Percentiles rank a stretch among this genome's conserved stretches.
Conservation (phyloP, 2,329 filamentous ascomycete genomes). For the Bimuria novae-zelandiae region DNA sequence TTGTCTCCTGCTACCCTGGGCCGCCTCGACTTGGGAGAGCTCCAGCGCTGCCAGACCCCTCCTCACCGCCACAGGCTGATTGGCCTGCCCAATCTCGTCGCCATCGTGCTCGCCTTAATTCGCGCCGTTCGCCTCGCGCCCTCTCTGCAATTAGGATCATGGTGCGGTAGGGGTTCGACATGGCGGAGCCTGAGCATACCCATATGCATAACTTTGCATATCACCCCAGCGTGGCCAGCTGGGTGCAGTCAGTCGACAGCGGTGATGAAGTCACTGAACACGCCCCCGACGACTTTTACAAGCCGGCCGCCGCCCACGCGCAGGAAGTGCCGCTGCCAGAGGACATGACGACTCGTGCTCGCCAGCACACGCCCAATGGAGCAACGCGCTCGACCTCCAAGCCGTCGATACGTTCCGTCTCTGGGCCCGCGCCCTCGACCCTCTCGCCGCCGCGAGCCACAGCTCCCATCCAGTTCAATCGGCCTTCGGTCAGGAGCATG, state of each 20-base stretch:
- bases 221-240: constrained; percentile 36
- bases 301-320: constrained; percentile 24
- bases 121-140: constrained; percentile 24
- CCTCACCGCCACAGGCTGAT: constrained; percentile 30
- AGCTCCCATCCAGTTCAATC: constrained; percentile 27
- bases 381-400: constrained; percentile 30
- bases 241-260: constrained; percentile 39
- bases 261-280: constrained; percentile 21
- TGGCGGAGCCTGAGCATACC: constrained; percentile 37
- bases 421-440: constrained; percentile 34
- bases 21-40: constrained; percentile 30
- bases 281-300: constrained; percentile 41
- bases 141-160: constrained; percentile 32
- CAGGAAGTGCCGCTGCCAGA: constrained; percentile 17
- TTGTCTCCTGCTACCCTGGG: constrained; percentile 35
- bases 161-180: constrained; percentile 31
- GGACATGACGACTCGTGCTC: constrained; percentile 32
- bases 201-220: constrained; percentile 37
- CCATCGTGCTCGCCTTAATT: constrained; percentile 30
- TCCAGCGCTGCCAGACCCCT: constrained; percentile 19
- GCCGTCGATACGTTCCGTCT: constrained; percentile 33
- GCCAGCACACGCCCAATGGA: constrained; percentile 34
- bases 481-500: constrained; percentile 43
- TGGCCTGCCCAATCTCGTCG: constrained; percentile 23
- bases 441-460: constrained; percentile 20